Evolutionary conservation across 2,329 filamentous ascomycete species (phyloP).

Genomic region (Phaeosphaeriaceae sp.): DNA sequence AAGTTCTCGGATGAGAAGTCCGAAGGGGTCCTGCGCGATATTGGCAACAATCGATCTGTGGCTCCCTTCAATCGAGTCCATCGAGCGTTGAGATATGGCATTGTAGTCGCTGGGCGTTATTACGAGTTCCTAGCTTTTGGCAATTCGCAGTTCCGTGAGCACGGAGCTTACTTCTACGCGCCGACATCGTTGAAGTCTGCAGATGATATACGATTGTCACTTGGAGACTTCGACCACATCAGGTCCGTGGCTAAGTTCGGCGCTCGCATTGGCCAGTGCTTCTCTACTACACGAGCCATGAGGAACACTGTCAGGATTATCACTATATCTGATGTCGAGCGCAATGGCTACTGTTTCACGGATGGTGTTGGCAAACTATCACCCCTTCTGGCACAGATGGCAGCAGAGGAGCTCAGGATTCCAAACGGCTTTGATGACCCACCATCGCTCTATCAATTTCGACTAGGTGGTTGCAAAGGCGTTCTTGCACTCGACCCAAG

Average conservation of each 20-base stretch:
- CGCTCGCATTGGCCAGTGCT: slow-evolving; percentile 90
- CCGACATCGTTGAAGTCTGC: slow-evolving; percentile 71
- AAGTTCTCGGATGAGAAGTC: slow-evolving; percentile 85
- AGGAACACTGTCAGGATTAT: slow-evolving; percentile 66
- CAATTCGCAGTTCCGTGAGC: slow-evolving; percentile 92
- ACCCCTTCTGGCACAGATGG: slow-evolving; percentile 73
- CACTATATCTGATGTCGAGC: slow-evolving; percentile 72
- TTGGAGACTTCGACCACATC: slow-evolving; percentile 86
- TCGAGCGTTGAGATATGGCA: slow-evolving; percentile 76
- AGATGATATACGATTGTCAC: slow-evolving; percentile 79
- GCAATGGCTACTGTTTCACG: slow-evolving; percentile 76
- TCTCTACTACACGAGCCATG: slow-evolving; percentile 87
- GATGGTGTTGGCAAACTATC: slow-evolving; percentile 97
- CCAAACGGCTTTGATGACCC: slow-evolving; percentile 59
- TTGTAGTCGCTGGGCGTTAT: slow-evolving; percentile 78
- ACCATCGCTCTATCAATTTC: slow-evolving; percentile 90
- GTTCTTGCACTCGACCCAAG: slow-evolving; percentile 79
- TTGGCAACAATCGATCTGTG: slow-evolving; percentile 45
- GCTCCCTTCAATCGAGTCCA: slow-evolving; percentile 78
- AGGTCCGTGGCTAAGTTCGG: slow-evolving; percentile 86
- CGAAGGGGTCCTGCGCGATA: slow-evolving; percentile 48
- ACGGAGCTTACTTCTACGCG: slow-evolving; percentile 92
- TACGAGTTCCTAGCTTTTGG: slow-evolving; percentile 95
- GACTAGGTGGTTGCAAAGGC: slow-evolving; percentile 91
- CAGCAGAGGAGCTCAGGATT: slow-evolving; percentile 73